These are phyloP conservation scores for Scleromitrula shiraiana DNA, from an alignment of 2,329 filamentous ascomycete species.

Conservation along the genomic window DNA sequence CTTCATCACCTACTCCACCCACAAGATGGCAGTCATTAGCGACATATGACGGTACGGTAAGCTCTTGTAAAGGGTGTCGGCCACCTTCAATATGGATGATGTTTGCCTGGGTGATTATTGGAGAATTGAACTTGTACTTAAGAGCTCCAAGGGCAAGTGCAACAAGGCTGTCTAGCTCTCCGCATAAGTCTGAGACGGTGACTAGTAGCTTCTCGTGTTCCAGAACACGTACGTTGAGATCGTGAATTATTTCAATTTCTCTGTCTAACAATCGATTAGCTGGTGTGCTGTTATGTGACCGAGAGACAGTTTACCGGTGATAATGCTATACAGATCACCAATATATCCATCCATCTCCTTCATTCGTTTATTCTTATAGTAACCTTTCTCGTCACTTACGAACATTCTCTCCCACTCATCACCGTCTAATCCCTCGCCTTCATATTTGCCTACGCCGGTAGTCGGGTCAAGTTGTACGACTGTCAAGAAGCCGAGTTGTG, in stretches of 20 bases:
- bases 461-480: slow-evolving; percentile 56
- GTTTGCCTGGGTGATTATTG: slow-evolving; percentile 62
- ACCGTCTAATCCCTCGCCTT: slow-evolving; percentile 46
- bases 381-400: slow-evolving; percentile 58
- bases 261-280: slow-evolving; percentile 47
- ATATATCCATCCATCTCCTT: slow-evolving; percentile 69
- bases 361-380: slow-evolving; percentile 84
- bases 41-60: slow-evolving; percentile 72
- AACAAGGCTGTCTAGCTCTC: slow-evolving; percentile 78
- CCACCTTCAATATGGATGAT: slow-evolving; percentile 68
- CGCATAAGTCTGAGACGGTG: slow-evolving; percentile 68
- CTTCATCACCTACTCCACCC: slow-evolving; percentile 45
- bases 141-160: slow-evolving; percentile 72
- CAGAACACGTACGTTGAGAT: slow-evolving; percentile 63
- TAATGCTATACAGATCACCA: slow-evolving; percentile 77
- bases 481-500: slow-evolving; percentile 84
- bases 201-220: slow-evolving; percentile 59
- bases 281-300: neutral
- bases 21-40: slow-evolving; percentile 69
- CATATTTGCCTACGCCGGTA: slow-evolving; percentile 52
- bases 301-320: slow-evolving; percentile 52
- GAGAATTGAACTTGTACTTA: slow-evolving; percentile 63
- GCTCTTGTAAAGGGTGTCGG: slow-evolving; percentile 79
- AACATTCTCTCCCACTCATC: slow-evolving; percentile 75
- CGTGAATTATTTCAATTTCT: slow-evolving; percentile 82